Conservation (phyloP, 352 stramenopile species). For the Pythium phragmitis region DNA sequence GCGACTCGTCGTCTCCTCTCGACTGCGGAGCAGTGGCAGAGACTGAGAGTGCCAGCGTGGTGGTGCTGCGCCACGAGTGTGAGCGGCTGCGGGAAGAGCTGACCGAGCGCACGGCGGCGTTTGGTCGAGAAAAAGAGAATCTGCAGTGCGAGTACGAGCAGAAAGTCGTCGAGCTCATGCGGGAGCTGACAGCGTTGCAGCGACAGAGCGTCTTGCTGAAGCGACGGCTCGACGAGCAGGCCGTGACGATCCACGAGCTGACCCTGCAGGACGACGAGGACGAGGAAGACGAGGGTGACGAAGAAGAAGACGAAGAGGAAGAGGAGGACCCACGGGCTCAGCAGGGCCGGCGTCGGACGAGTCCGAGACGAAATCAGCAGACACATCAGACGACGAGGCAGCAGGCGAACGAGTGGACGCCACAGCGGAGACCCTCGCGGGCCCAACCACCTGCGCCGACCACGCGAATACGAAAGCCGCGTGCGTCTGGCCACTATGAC, state of each 20-base stretch:
- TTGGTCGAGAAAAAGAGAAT: constrained; percentile 28
- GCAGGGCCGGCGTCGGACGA: not conserved
- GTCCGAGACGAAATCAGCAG: not conserved
- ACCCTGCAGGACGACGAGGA: constrained; percentile 66
- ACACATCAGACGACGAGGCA: not conserved
- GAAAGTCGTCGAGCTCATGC: constrained; percentile 35
- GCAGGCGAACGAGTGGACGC: constrained; percentile 7
- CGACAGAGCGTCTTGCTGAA: constrained; percentile 44
- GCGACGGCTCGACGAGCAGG: constrained; percentile 51
- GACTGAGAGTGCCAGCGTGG: constrained; percentile 12
- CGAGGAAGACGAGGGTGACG: constrained; percentile 32
- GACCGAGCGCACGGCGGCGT: constrained; percentile 21
- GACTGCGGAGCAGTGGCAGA: not conserved
- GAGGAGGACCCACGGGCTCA: not conserved
- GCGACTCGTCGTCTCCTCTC: not conserved
- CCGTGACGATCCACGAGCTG: constrained; percentile 76
- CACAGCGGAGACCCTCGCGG: not conserved
- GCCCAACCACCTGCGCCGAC: not conserved
- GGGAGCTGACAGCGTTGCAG: constrained; percentile 44
- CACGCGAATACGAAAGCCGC: not conserved
- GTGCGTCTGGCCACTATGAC: constrained; percentile 12
- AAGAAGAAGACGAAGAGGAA: not conserved
- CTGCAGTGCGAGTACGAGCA: constrained; percentile 37
- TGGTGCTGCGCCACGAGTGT: constrained; percentile 33
- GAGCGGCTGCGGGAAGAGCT: constrained; percentile 31